Evolutionary conservation across 805 yeast genomes (phyloP), one percentile per base, ranked within the genome.

Genomic region (Schizosaccharomyces octosporus): DNA sequence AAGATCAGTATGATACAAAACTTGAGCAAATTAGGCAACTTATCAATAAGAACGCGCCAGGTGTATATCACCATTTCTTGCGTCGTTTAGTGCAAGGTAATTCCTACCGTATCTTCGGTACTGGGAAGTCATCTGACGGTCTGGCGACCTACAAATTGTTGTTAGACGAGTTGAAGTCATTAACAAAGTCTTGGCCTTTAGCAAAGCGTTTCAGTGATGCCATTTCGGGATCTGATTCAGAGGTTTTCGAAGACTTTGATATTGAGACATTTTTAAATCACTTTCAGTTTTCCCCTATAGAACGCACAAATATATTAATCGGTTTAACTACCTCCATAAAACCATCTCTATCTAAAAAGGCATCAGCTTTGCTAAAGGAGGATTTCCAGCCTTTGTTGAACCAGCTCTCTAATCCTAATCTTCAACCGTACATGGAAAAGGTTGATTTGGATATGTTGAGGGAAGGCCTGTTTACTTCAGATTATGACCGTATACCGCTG

Each of bases 21-120:
- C 67, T 69, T 59, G 66, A 68, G 48, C 79, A 81, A 67, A 79
- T 81, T 45, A 17, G 41, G 27, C 45, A 64, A 63, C 75, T 82
- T 36, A 67, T 79, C 62, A 70, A 68, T 13, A 71, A 71, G 41
- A 65, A 66, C 61, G 68, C 72, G 42, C 69, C 72, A 9, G 72
- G 70, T 55, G 71, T 72, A 48, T 71, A 71, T 63, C 62, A 63
- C 27, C 67, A 66, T 55, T 74, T 69, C 71, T n/a, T 69, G 66
- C 59, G 71, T 67, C 68, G 66, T 63, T 67, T 68, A 72, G 64
- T 67, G 61, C 62, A 62, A 64, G 64, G 61, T 24, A 63, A 67
- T 51, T 61, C 66, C 45, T 60, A 69, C 36, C 64, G 66, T 64
- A 62, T 64, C 48, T 64, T 66, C 31, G 67, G 65, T 54, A 61